Conservation (phyloP, 2,329 filamentous ascomycete genomes). For the Dothideomycetes sp. region DNA sequence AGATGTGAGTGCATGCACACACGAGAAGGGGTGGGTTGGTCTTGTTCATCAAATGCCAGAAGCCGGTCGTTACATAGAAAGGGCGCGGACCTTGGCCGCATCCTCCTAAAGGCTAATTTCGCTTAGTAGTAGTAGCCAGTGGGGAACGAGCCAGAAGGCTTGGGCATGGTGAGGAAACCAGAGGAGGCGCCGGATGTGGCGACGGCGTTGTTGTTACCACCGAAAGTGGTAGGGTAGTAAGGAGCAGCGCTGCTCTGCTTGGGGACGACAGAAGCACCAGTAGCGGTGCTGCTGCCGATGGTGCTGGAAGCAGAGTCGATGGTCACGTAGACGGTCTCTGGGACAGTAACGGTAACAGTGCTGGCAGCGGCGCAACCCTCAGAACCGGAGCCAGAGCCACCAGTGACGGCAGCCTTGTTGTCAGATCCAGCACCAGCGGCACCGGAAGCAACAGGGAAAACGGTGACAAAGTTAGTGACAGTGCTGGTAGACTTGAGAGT, state of each 20-base stretch:
- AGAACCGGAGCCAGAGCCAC: conserved; percentile 15
- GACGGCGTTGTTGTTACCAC: conserved; percentile 10
- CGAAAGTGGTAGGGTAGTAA: conserved; percentile 21
- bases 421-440: conserved; percentile 14
- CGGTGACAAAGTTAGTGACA: conserved; percentile 18
- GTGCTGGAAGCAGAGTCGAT: conserved; percentile 7
- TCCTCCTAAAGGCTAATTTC: no score
- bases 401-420: conserved; percentile 12
- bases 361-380: conserved; percentile 20
- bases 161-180: conserved; percentile 24
- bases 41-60: no score
- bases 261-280: conserved; percentile 11
- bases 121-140: no score
- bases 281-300: conserved; percentile 8
- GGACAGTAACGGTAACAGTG: conserved; percentile 28
- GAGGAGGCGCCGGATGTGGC: conserved; percentile 17
- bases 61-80: no score
- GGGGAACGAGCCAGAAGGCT: conserved; percentile 15
- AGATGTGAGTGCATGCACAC: no score
- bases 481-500: conserved; percentile 28
- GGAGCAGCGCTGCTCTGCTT: conserved; percentile 15
- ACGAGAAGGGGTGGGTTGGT: no score
- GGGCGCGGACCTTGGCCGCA: no score
- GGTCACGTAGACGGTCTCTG: conserved; percentile 22
- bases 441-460: conserved; percentile 13